Evolutionary conservation across 345 rosid genomes (phyloP).

Genomic region (Erucastrum elatum): DNA sequence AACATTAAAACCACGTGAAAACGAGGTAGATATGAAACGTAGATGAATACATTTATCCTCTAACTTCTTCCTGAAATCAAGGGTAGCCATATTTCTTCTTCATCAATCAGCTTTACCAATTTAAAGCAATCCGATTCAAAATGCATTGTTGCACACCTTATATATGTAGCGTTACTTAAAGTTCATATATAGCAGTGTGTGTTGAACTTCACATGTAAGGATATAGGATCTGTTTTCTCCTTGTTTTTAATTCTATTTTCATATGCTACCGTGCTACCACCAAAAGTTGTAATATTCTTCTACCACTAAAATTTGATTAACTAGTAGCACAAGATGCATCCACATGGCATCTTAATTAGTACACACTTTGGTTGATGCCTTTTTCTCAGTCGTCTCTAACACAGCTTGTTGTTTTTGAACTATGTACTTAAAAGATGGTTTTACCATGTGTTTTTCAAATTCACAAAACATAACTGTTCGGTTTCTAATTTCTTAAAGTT

Average conservation of each 20-base stretch:
- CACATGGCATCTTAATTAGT: not conserved
- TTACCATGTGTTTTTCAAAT: not conserved
- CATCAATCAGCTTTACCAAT: not conserved
- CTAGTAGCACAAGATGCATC: not conserved
- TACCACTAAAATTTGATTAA: not conserved
- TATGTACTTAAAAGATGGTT: not conserved
- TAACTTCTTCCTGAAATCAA: not conserved
- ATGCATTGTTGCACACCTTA: not conserved
- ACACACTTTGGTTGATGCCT: not conserved
- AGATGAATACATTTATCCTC: not conserved
- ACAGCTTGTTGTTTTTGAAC: not conserved
- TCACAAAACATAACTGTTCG: not conserved
- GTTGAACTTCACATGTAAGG: not conserved
- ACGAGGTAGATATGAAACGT: not conserved
- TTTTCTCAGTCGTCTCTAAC: not conserved
- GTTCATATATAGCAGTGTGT: not conserved
- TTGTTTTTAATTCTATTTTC: not conserved
- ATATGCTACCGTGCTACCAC: not conserved
- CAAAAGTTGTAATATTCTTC: not conserved
- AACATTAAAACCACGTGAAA: not conserved
- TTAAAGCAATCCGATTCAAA: not conserved
- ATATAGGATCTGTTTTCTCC: too few species aligned
- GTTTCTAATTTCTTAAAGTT: not conserved
- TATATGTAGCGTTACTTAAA: not conserved
- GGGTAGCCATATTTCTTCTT: too few species aligned